These are phyloP conservation scores for Coemansia aciculifera DNA, from an alignment of 192 early-diverging fungal genomes.

Conservation along the genomic window DNA sequence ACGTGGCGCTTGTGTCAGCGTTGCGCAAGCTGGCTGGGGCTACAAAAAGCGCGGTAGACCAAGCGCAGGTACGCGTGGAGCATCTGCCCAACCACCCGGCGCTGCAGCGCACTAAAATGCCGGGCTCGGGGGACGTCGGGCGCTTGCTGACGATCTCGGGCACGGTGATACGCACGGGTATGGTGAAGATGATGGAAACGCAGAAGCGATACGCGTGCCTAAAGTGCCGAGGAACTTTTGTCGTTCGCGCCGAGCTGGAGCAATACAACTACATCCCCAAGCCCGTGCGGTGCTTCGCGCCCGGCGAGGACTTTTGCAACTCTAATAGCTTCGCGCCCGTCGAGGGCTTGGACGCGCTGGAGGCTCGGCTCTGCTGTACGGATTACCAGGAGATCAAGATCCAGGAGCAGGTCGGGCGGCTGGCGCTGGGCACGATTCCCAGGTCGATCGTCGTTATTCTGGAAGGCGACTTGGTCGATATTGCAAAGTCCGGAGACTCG, in stretches of 20 bases:
- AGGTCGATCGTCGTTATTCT: slow-evolving; percentile 61
- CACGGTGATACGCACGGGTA: slow-evolving; percentile 68
- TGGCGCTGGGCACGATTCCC: slow-evolving; percentile 66
- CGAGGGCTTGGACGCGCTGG: slow-evolving; percentile 36
- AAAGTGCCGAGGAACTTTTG: slow-evolving; percentile 62
- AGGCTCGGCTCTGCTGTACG: slow-evolving; percentile 54
- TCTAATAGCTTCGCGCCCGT: slow-evolving; percentile 57
- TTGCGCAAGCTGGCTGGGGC: slow-evolving; percentile 1
- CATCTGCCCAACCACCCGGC: slow-evolving; percentile 20
- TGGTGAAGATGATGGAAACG: slow-evolving; percentile 70
- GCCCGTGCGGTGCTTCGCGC: slow-evolving; percentile 58
- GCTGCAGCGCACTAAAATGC: slow-evolving; percentile 54
- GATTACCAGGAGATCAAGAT: slow-evolving; percentile 83
- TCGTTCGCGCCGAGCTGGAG: slow-evolving; percentile 62
- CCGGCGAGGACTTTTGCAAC: slow-evolving; percentile 43
- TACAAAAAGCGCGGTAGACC: not conserved
- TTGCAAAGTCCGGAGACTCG: slow-evolving; percentile 62
- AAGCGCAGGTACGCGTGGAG: not conserved
- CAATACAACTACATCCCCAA: slow-evolving; percentile 62
- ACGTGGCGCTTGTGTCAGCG: slow-evolving; percentile 13
- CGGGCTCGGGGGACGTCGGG: slow-evolving; percentile 62
- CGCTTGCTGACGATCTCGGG: slow-evolving; percentile 61
- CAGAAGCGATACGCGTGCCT: slow-evolving; percentile 56
- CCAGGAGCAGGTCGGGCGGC: slow-evolving; percentile 67
- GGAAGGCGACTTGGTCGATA: slow-evolving; percentile 62